phyloP scores from a whole-genome alignment of 768 basidiomycete genomes.

The Collybia mongolica region DNA sequence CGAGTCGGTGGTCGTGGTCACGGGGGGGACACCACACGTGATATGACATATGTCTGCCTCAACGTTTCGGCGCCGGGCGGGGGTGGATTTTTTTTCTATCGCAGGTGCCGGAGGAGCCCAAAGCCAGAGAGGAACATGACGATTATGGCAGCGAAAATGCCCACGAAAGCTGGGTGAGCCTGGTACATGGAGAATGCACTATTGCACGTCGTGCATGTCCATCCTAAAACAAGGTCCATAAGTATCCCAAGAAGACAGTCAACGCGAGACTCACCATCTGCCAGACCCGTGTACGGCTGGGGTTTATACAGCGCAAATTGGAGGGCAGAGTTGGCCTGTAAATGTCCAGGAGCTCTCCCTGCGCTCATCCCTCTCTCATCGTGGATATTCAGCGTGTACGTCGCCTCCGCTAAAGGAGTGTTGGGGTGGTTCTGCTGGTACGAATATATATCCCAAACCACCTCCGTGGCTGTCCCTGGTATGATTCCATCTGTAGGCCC shows the following conservation, averaged over 20 bases:
- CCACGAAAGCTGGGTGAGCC: constrained; percentile 55
- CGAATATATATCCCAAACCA: constrained; percentile 78
- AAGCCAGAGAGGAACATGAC: constrained; percentile 67
- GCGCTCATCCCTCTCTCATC: constrained; percentile 77
- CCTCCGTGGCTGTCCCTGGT: constrained; percentile 63
- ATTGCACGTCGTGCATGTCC: constrained; percentile 52
- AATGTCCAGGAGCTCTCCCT: constrained; percentile 54
- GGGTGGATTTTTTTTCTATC: neutral
- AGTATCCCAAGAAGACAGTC: neutral
- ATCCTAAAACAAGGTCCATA: constrained; percentile 34
- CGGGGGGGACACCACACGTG: too few species aligned
- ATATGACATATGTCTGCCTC: too few species aligned
- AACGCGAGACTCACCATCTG: constrained; percentile 38
- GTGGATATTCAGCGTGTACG: constrained; percentile 80
- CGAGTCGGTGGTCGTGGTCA: too few species aligned
- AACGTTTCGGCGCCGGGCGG: too few species aligned
- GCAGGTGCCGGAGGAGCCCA: constrained; percentile 42
- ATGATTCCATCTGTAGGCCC: constrained; percentile 75
- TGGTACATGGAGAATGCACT: constrained; percentile 32
- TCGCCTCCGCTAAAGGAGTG: constrained; percentile 69
- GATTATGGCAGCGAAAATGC: constrained; percentile 55
- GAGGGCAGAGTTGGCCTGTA: constrained; percentile 66
- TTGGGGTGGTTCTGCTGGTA: constrained; percentile 64
- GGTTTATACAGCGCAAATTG: constrained; percentile 87
- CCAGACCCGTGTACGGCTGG: constrained; percentile 64